phyloP scores from a whole-genome alignment of 2,329 filamentous ascomycete species.

The Aspergillus pseudoterreus region DNA sequence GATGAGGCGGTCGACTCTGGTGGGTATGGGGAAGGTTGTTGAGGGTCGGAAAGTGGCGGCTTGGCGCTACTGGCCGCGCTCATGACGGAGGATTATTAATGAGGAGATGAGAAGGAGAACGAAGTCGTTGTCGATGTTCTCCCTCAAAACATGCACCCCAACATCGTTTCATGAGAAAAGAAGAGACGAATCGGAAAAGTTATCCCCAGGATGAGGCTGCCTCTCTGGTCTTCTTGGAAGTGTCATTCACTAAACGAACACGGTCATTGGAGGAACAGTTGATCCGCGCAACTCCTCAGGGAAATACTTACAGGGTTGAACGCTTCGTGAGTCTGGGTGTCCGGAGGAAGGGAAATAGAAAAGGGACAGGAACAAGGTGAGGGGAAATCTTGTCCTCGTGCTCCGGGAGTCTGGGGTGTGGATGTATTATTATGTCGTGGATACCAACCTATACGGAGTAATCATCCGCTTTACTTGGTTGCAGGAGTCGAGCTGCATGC shows the following conservation, averaged over 20 bases:
- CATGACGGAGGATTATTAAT: slow-evolving; percentile 17
- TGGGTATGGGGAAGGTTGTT: slow-evolving; percentile 27
- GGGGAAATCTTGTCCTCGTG: not conserved
- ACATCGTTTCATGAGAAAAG: no score
- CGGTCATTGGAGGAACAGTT: slow-evolving; percentile 12
- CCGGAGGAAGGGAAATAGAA: not conserved
- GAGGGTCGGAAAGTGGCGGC: slow-evolving; percentile 24
- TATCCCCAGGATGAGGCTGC: not conserved
- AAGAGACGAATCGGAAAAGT: not conserved
- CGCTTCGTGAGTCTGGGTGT: not conserved
- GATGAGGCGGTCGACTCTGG: slow-evolving; percentile 10
- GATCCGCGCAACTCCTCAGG: not conserved
- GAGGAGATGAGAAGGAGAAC: not conserved
- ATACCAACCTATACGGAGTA: no score
- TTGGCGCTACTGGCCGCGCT: slow-evolving; percentile 21
- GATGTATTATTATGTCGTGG: no score
- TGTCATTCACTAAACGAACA: slow-evolving; percentile 4
- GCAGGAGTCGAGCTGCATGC: not conserved
- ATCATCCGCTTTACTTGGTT: no score
- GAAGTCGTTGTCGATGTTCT: not conserved
- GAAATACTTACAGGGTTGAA: not conserved
- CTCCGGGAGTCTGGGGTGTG: no score
- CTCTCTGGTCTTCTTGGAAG: not conserved
- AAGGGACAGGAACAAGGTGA: not conserved
- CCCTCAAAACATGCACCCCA: no score